These are phyloP conservation scores for Hygrocybe coccinea DNA, from an alignment of 768 basidiomycete species.

Conservation along the genomic window DNA sequence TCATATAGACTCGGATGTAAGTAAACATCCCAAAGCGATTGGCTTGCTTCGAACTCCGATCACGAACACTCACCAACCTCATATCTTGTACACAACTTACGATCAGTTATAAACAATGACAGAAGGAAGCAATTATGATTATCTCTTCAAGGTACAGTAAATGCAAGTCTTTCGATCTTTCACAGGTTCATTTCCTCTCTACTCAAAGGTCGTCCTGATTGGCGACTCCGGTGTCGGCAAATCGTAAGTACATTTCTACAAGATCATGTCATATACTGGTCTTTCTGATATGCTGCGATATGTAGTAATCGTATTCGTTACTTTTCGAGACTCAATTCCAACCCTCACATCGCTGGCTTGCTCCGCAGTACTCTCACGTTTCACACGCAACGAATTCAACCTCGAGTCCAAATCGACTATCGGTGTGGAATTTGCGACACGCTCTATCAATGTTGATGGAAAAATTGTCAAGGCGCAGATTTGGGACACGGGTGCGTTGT, in stretches of 20 bases:
- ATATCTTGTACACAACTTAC: neutral
- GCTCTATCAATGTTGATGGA: conserved; percentile 92
- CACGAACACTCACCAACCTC: neutral
- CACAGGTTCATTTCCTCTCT: conserved; percentile 8
- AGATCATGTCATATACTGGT: conserved; percentile 2
- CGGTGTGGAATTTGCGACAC: conserved; percentile 97
- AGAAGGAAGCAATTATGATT: conserved; percentile 96
- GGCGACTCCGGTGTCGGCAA: conserved; percentile 99
- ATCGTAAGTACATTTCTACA: conserved; percentile 58
- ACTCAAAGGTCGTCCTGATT: conserved; percentile 95
- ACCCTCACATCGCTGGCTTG: neutral
- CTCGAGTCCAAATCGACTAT: conserved; percentile 99
- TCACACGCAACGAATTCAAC: conserved; percentile 99
- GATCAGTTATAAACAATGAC: conserved; percentile 50
- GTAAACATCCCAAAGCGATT: no score
- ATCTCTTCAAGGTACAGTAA: conserved; percentile 89
- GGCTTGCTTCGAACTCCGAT: no score
- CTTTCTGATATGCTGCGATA: neutral
- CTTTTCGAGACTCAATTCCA: no score
- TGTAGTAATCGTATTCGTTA: conserved; percentile 31
- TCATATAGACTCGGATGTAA: no score
- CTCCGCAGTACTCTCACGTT: conserved; percentile 93
- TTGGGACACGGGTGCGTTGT: conserved; percentile 89
- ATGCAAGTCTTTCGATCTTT: no score
- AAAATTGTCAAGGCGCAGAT: conserved; percentile 98